Base-by-base conservation (phyloP, 2,329 filamentous ascomycete species). In the Aspergillus pseudotamarii region DNA sequence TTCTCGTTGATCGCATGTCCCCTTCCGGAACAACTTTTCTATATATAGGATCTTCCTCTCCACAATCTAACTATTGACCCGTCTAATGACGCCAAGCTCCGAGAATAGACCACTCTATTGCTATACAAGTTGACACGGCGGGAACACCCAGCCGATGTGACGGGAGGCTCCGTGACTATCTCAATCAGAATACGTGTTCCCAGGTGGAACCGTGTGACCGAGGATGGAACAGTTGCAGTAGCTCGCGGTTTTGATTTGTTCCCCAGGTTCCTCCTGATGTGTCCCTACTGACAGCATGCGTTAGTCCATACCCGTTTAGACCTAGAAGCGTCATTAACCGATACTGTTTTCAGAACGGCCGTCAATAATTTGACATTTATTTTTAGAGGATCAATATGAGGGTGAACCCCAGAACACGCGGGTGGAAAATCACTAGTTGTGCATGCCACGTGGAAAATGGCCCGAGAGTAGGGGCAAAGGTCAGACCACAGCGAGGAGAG, bases 31-130 rank as follows among this genome's bases (percentile, higher is more conserved):
- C 48, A 48, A 8, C 21, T 48, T 26, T 26, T 51, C 48, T 51
- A 51, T 51, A 51, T 51, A 51, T 51, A 51, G 48, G 26, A 51
- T 32, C 48, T 30, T n/a, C 19, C 48, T 51, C 48, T n/a, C 48
- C 48, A 51, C 48, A 50, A n/a, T 11, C 26, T 11, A 16, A 50
- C 46, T 50, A 28, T 19, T 19, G 8, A 19, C 12, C 46, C 46
- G 46, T 30, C 26, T 10, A 51, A 32, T 51, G n/a, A 30, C 16
- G 46, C 48, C 28, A 51, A 51, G 28, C 11, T 32, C 28, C 48
- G 48, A 50, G 46, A 50, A 50, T 50, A 30, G 45, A 51, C 48
- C 48, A n/a, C 16, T 51, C 19, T 51, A 34, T 51, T 51, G 26
- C 23, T 50, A n/a, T 50, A 19, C 14, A 30, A 50, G 26, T 28